Conservation (phyloP, 768 basidiomycete species). For the Termitomyces sp. region DNA sequence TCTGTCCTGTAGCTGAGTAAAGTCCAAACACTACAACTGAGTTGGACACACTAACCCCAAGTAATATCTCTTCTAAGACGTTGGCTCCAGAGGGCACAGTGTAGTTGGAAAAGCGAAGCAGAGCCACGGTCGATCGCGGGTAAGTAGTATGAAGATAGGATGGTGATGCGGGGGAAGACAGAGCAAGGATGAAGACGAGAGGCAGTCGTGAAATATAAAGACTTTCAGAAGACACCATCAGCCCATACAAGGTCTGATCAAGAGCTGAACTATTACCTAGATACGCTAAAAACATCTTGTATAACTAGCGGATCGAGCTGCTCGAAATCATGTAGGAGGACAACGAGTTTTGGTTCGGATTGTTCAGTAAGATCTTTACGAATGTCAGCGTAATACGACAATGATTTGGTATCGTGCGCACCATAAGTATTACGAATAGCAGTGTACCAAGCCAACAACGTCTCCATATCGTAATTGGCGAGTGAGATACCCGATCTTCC, state of each 20-base stretch:
- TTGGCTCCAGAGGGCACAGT: slow-evolving; percentile 45
- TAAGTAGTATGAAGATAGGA: slow-evolving; percentile 62
- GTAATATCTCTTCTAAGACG: slow-evolving; percentile 53
- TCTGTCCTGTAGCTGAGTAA: slow-evolving; percentile 36
- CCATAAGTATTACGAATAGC: slow-evolving; percentile 37
- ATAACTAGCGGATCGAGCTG: slow-evolving; percentile 61
- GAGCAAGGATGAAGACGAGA: slow-evolving; percentile 60
- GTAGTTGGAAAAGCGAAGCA: slow-evolving; percentile 54
- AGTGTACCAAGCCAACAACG: slow-evolving; percentile 61
- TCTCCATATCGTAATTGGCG: slow-evolving; percentile 59
- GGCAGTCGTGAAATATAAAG: slow-evolving; percentile 53
- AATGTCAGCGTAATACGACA: neutral
- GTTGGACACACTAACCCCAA: slow-evolving; percentile 40
- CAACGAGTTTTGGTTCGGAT: slow-evolving; percentile 41
- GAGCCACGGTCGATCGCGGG: slow-evolving; percentile 55
- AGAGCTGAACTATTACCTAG: slow-evolving; percentile 45
- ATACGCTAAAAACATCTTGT: slow-evolving; percentile 71
- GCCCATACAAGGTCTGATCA: neutral
- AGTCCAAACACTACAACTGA: neutral
- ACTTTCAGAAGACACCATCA: slow-evolving; percentile 34
- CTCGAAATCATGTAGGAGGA: slow-evolving; percentile 75
- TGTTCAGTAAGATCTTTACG: slow-evolving; percentile 9
- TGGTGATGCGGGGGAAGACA: slow-evolving; percentile 55
- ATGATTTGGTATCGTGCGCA: slow-evolving; percentile 17
- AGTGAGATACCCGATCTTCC: slow-evolving; percentile 50